These are phyloP conservation scores for Aspergillus panamensis DNA, from an alignment of 495 filamentous ascomycete genomes.

Conservation along the genomic window DNA sequence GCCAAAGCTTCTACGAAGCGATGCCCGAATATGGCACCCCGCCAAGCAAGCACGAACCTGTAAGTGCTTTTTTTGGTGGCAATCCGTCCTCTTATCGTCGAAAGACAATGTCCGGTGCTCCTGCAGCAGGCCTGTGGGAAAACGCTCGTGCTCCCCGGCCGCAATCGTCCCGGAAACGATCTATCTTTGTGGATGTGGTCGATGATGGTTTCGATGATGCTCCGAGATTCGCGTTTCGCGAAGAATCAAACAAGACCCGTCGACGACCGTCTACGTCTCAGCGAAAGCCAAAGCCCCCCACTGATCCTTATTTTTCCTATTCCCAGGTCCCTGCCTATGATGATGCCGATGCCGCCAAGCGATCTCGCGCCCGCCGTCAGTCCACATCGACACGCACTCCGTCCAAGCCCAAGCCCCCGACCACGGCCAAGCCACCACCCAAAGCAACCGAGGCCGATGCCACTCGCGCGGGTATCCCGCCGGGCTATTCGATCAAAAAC, in stretches of 20 bases:
- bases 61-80: slow-evolving; percentile 54
- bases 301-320: slow-evolving; percentile 53
- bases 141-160: slow-evolving; percentile 36
- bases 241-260: slow-evolving; percentile 32
- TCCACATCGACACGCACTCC: slow-evolving; percentile 48
- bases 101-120: slow-evolving; percentile 36
- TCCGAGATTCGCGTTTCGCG: slow-evolving; percentile 27
- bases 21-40: slow-evolving; percentile 48
- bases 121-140: slow-evolving; percentile 38
- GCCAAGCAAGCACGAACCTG: slow-evolving; percentile 54
- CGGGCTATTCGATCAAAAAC: slow-evolving; percentile 95
- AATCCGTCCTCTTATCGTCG: slow-evolving; percentile 34
- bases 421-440: slow-evolving; percentile 48
- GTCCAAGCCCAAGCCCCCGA: slow-evolving; percentile 42
- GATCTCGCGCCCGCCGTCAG: slow-evolving; percentile 45
- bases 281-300: slow-evolving; percentile 48
- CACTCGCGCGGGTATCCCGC: slow-evolving; percentile 73
- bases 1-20: slow-evolving; percentile 40
- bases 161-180: slow-evolving; percentile 45
- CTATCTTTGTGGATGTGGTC: slow-evolving; percentile 54
- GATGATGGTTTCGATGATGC: slow-evolving; percentile 50
- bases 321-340: slow-evolving; percentile 47
- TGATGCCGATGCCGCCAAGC: slow-evolving; percentile 43
- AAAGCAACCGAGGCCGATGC: slow-evolving; percentile 86
- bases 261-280: slow-evolving; percentile 36